Conservation (phyloP, 192 early-diverging fungal genomes). For the Gamsiella multidivaricata region DNA sequence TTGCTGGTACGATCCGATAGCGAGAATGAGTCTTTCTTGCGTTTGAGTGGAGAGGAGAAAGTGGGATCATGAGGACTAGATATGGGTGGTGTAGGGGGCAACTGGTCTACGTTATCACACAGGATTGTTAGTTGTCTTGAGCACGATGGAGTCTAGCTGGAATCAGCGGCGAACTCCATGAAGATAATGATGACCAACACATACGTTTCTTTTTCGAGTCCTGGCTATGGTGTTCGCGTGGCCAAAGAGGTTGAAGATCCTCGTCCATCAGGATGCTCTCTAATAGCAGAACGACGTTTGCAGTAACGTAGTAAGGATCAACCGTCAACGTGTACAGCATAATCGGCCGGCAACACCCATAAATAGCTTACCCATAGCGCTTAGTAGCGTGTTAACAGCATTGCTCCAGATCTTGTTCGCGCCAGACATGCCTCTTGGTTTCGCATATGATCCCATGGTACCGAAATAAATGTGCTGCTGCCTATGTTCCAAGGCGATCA, state of each 20-base stretch:
- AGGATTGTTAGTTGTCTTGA: too few species aligned
- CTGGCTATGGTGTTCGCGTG: slow-evolving; percentile 32
- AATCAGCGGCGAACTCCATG: not conserved
- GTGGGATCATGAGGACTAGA: slow-evolving; percentile 36
- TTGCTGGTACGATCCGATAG: slow-evolving; percentile 33
- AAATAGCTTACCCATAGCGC: slow-evolving; percentile 37
- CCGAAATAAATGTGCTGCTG: not conserved
- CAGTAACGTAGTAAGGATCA: not conserved
- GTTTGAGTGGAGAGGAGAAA: slow-evolving; percentile 45
- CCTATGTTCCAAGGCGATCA: not conserved
- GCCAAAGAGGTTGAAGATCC: slow-evolving; percentile 45
- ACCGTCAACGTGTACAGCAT: not conserved
- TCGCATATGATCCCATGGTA: slow-evolving; percentile 6
- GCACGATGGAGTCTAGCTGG: too few species aligned
- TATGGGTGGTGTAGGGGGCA: slow-evolving; percentile 25
- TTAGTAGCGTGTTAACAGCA: slow-evolving; percentile 48
- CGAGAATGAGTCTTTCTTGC: slow-evolving; percentile 37
- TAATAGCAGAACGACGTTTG: not conserved
- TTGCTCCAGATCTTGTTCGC: slow-evolving; percentile 46
- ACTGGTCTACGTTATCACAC: slow-evolving; percentile 6
- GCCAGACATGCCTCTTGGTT: not conserved
- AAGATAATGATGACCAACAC: too few species aligned
- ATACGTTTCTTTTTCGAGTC: slow-evolving; percentile 39
- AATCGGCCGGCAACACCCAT: not conserved
- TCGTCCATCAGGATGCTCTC: slow-evolving; percentile 51